Conservation (phyloP, 176 grass and related monocot genomes). For the Rhynchospora breviuscula region DNA sequence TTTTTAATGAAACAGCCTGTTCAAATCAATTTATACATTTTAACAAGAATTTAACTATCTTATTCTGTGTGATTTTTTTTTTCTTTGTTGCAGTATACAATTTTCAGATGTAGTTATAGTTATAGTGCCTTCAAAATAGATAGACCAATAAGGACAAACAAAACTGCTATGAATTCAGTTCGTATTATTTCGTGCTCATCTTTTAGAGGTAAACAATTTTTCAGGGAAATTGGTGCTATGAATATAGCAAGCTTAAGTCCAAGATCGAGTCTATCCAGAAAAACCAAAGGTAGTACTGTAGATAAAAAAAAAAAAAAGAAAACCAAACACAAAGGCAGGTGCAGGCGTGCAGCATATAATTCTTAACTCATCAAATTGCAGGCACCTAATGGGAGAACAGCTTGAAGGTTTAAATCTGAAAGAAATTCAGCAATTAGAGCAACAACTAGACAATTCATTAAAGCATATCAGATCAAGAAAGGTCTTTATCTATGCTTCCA, state of each 20-base stretch:
- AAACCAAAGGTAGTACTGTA: conserved; percentile 55
- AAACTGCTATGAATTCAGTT: conserved; percentile 2
- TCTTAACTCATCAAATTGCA: conserved; percentile 23
- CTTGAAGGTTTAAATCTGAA: conserved; percentile 53
- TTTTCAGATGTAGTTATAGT: neutral
- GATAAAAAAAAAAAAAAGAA: neutral
- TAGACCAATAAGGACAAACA: neutral
- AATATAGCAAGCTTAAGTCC: conserved; percentile 65
- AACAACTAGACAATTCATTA: conserved; percentile 65
- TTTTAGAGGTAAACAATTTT: conserved; percentile 1
- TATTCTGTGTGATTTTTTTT: too few species aligned
- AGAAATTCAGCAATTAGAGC: conserved; percentile 77
- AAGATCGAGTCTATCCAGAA: conserved; percentile 73
- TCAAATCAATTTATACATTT: neutral
- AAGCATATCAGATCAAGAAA: conserved; percentile 78
- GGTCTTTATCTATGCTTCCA: conserved; percentile 31
- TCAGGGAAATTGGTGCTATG: conserved; percentile 72
- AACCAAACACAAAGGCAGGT: neutral
- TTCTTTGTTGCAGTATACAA: neutral
- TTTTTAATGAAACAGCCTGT: too few species aligned
- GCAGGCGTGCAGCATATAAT: neutral
- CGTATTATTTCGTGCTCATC: conserved; percentile 1
- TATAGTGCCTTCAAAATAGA: neutral
- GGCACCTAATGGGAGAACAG: conserved; percentile 71
- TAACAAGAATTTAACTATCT: conserved; percentile 1